Conservation (phyloP, 139 green algal species). For the Tetraselmis striata region DNA sequence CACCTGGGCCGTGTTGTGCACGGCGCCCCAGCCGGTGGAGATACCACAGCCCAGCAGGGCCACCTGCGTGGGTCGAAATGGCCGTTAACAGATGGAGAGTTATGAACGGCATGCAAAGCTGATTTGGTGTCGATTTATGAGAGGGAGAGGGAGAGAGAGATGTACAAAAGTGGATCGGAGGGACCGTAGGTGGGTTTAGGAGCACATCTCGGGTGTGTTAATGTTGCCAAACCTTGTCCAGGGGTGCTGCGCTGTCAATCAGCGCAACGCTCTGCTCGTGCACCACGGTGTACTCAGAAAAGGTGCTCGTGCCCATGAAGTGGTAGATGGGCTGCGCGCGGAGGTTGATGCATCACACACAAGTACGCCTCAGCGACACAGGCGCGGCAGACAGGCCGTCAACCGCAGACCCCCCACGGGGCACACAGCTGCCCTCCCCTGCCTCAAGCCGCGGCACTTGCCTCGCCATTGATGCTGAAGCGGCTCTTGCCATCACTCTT, state of each 20-base stretch:
- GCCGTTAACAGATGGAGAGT: too few relatives aligned
- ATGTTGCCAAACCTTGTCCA: slow-evolving; percentile 69
- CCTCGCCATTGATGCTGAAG: slow-evolving; percentile 76
- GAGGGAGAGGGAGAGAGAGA: background rate
- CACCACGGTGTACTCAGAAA: slow-evolving; percentile 96
- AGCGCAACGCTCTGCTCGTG: slow-evolving; percentile 84
- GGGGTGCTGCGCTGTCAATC: slow-evolving; percentile 34
- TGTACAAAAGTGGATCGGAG: too few relatives aligned
- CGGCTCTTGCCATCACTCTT: slow-evolving; percentile 69
- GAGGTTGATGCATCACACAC: too few relatives aligned
- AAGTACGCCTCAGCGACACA: too few relatives aligned
- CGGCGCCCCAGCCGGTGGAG: slow-evolving; percentile 84
- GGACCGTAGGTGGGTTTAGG: too few relatives aligned
- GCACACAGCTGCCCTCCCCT: too few relatives aligned
- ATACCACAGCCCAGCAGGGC: slow-evolving; percentile 90
- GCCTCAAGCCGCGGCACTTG: too few relatives aligned
- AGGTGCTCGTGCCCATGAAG: slow-evolving; percentile 99
- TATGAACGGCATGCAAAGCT: too few relatives aligned
- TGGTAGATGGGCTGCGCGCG: slow-evolving; percentile 94
- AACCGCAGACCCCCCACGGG: background rate
- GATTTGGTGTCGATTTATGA: too few relatives aligned
- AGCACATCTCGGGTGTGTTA: too few relatives aligned
- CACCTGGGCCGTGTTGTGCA: slow-evolving; percentile 90
- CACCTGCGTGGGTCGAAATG: too few relatives aligned
- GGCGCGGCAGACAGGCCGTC: background rate